Evolutionary conservation across 495 filamentous ascomycete genomes (phyloP).

Genomic region (Penicillium silybi): DNA sequence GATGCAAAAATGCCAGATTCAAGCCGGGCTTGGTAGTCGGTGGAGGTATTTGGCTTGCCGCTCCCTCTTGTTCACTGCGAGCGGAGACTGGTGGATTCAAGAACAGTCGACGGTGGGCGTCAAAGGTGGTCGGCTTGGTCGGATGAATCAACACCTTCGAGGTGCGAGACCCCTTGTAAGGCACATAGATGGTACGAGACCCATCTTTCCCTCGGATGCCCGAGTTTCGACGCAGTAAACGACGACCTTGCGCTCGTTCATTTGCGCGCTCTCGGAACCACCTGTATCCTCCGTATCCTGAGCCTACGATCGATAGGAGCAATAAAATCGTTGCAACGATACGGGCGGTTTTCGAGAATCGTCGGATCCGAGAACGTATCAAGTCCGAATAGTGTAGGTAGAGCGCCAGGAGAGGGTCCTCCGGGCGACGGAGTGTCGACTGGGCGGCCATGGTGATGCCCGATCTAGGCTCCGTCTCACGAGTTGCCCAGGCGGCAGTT

Average conservation of each 20-base stretch:
- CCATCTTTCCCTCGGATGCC: conserved; percentile 91
- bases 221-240: conserved; percentile 84
- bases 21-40: conserved; percentile 85
- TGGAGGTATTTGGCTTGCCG: conserved; percentile 66
- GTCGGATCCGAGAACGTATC: conserved; percentile 55
- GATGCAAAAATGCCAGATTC: conserved; percentile 97
- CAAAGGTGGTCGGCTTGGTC: conserved; percentile 93
- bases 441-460: conserved; percentile 68
- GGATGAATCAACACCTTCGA: conserved; percentile 87
- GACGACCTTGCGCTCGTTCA: conserved; percentile 74
- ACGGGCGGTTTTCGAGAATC: conserved; percentile 62
- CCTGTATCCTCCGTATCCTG: conserved; percentile 69
- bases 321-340: conserved; percentile 73
- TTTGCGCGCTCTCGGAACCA: conserved; percentile 66
- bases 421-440: conserved; percentile 70
- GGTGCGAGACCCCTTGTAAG: conserved; percentile 74
- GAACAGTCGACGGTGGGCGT: conserved; percentile 91
- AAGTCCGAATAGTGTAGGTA: conserved; percentile 62
- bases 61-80: conserved; percentile 64
- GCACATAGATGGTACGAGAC: conserved; percentile 88
- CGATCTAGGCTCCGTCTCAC: conserved; percentile 6
- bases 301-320: conserved; percentile 67
- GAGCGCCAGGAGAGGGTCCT: conserved; percentile 66
- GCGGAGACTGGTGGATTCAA: conserved; percentile 82
- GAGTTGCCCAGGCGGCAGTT: conserved; percentile 9